Evolutionary conservation across 768 basidiomycete species (phyloP), one percentile per base, ranked within the genome.

Genomic region (Leucogyrophana mollusca): DNA sequence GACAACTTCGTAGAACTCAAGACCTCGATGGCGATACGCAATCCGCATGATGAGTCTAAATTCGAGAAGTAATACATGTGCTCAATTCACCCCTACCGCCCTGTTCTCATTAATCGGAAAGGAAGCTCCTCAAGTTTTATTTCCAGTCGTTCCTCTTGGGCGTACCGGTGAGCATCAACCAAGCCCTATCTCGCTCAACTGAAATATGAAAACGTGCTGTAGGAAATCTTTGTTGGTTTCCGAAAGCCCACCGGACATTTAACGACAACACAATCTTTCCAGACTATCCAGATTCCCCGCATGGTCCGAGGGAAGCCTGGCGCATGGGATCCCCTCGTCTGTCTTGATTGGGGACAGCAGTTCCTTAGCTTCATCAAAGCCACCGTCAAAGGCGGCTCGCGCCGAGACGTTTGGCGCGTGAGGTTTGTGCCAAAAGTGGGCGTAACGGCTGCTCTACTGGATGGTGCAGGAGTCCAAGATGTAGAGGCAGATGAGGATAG

Each of bases 61-160:
- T 94, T 94, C 53, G 90, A 94, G 67, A 85, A 83, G 92, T 91
- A 57, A 46, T 77, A 34, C 18, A 18, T 16, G 7, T 52, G 36
- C 3, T 25, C 10, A 14, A 38, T 10, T 16, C 16, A 4, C n/a
- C 16, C 35, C 36, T 18, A 21, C 34, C 17, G 7, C 27, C 44
- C 50, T n/a, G 54, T 16, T 43, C 6, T 46, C 32, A 35, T 45
- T 46, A 30, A 30, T 30, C 13, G 27, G 33, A 42, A 60, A 92
- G 88, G 63, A 94, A 94, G 61, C 70, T 94, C n/a, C 78, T 94
- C 47, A 93, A 90, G 58, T 91, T 91, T 65, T 94, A 93, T 72
- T 81, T 92, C 50, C 92, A 94, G 58, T 93, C 90, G 1, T 94
- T 91, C 64, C 76, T 94, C 21, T 79, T 94, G 44, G 93, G 92